Evolutionary conservation across 192 early-diverging fungal genomes (phyloP), one percentile per base, ranked within the genome.

Genomic region (Coemansia reversa): DNA sequence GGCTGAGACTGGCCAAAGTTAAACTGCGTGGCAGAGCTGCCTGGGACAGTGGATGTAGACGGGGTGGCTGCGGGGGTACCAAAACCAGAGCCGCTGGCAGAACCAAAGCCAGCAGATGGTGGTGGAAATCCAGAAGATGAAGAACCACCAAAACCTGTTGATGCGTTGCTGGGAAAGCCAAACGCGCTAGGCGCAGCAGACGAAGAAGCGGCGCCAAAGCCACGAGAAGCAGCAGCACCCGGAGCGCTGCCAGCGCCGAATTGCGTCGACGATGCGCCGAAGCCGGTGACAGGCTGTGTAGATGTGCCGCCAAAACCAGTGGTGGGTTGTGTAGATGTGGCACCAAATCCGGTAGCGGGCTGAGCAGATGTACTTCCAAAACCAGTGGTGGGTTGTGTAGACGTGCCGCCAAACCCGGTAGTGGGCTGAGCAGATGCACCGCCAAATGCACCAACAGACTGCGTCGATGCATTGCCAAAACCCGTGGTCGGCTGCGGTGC

Each of bases 1-100:
- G 52, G 53, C 47, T 67, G 64, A 33, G 53, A 52, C 50, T 79
- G 76, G 5, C 65, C 65, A 69, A 79, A 79, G 12, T 25, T 51
- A 45, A 73, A 74, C 55, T 68, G 70, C n/a, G 70, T 20, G 49
- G 19, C 49, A 23, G 49, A 51, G 18, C 56, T 75, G 67, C 67
- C 69, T 23, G 35, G 33, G 2, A 35, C 63, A 30, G 67, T 67
- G 56, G 69, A 75, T 7, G 62, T 66, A 35, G 51, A 11, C 2
- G 51, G 23, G 2, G 51, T 19, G 49, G 49, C 22, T 4, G 4
- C 27, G 11, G n/a, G 23, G 2, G 51, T 24, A 24, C 14, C 51
- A 53, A 53, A 53, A 12, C 51, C 51, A 22, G 51, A 53, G 52
- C 60, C 67, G 33, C 63, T 35, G 42, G 59, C 66, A n/a, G 67